A percentile compares a stretch with the other conserved stretches of the same genome.
Conservation (phyloP, 306 rosid genomes). For the Canavalia gladiata region DNA sequence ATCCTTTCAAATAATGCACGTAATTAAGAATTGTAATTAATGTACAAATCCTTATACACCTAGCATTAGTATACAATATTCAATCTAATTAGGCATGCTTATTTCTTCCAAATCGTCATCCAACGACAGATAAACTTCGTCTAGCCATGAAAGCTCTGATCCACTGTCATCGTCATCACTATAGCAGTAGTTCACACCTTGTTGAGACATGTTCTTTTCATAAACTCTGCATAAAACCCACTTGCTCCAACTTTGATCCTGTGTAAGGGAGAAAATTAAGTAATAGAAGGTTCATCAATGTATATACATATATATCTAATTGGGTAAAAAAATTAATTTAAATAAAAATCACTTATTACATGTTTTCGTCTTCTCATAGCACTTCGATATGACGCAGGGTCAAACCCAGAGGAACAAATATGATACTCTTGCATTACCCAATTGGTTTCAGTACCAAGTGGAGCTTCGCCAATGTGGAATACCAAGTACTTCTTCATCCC, state of each 20-base stretch:
- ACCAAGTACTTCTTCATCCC: constrained; percentile 57
- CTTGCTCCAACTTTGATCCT: constrained; percentile 46
- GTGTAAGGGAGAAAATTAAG: not conserved
- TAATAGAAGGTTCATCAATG: not conserved
- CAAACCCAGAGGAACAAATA: constrained; percentile 41
- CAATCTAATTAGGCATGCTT: constrained; percentile 36
- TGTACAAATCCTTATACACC: not conserved
- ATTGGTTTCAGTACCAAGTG: constrained; percentile 45
- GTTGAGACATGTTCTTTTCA: constrained; percentile 46
- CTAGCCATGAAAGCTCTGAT: constrained; percentile 61
- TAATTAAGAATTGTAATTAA: not conserved
- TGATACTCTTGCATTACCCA: constrained; percentile 66
- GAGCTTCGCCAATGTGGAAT: constrained; percentile 48
- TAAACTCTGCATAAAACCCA: constrained; percentile 64
- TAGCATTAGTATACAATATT: not conserved
- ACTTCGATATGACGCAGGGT: not conserved
- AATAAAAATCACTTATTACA: constrained; percentile 37
- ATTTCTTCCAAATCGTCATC: constrained; percentile 50
- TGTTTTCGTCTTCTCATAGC: constrained; percentile 30
- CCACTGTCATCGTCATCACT: constrained; percentile 55
- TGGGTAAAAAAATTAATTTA: not conserved
- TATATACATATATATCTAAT: not conserved
- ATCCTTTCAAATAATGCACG: constrained; percentile 2
- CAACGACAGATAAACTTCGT: constrained; percentile 50
- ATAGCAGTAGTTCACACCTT: constrained; percentile 25